Base-by-base conservation (phyloP, 352 stramenopile species). In the Pythium dissotocum region DNA sequence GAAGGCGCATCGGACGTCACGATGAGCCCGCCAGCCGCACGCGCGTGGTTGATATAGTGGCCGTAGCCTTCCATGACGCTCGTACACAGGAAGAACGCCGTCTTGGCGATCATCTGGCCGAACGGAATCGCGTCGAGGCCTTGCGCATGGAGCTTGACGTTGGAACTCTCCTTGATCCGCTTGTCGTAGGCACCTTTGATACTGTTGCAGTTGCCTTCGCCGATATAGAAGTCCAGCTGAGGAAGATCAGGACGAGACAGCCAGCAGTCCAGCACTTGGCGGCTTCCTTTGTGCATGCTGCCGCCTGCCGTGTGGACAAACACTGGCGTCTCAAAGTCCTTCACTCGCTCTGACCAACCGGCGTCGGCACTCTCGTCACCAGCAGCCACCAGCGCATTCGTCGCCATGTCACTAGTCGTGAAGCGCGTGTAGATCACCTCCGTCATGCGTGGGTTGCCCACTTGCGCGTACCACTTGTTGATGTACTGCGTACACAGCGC, bases 1-100 rank as follows among this genome's bases (percentile, higher is more conserved):
- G 80, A 76, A 6, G 77, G 73, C 6, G 76, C 54, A 32, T 86
- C 68, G 0, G 80, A 79, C 10, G 77, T 75, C 12, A 88, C 36
- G 38, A 88, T 78, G 5, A 86, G 67, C 0, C 57, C 78, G 12
- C 74, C 70, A n/a, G 65, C 72, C 14, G 77, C 72, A 13, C 76
- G 76, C 26, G 80, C 80, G 30, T 88, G 80, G 68, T 88, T 88
- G 61, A 86, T 84, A 58, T 84, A 85, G 66, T 84, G 79, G 2
- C 77, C 81, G 35, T 82, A 86, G 8, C 81, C 79, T 58, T 89
- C 81, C 52, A 76, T 67, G 26, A 71, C 26, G 58, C 79, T 89
- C 18, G 81, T 72, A 49, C 79, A 88, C 62, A 89, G 62, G 56
- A 88, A 80, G 61, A 79, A 82, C 10, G 79, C 66, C 4, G 76